Base-by-base conservation (phyloP, 2,329 filamentous ascomycete species). In the Microdochium paspali region DNA sequence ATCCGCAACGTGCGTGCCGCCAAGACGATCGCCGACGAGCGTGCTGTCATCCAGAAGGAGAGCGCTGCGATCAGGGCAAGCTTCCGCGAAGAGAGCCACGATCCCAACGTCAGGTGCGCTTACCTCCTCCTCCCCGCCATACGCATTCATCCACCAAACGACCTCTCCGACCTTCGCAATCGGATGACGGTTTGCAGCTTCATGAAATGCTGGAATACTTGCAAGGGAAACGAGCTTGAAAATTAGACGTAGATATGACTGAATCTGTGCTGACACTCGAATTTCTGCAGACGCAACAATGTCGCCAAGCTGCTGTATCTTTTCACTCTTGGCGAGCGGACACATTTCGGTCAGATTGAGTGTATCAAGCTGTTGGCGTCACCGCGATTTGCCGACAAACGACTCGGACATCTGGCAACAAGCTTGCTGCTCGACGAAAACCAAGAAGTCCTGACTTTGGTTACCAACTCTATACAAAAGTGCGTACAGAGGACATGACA, bases 311-410 rank as follows among this genome's bases (percentile, higher is more conserved):
- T 98, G 30, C 80, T 98, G 32, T 98, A 98, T 66, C 87, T 98
- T 51, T 98, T 98, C 68, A 98, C 93, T 1, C 79, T 98, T 39
- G 93, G 93, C 54, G 93, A 98, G 71, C 82, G 93, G 61, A 98
- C 93, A 49, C 93, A 98, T 69, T 98, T 98, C 65, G 93, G 93
- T 46, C 93, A 98, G 75, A 98, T 98, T 64, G 93, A 98, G 80
- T 98, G 93, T 68, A 78, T 98, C 61, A 98, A 98, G 71, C 80
- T 98, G 45, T 80, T 98, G 49, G 93, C 93, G 49, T 98, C 93
- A 35, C 90, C 94, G 54, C 88, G 91, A 50, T 98, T 98, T 63
- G 93, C 93, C 56, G 93, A 98, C 75, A 98, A 98, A 73, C 84
- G 93, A 44, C 71, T 98, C 57, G 93, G 93, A 35, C 95, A 98